These are phyloP conservation scores for Cladosporium sp. DNA, from an alignment of 2,329 filamentous ascomycete genomes.

Conservation along the genomic window DNA sequence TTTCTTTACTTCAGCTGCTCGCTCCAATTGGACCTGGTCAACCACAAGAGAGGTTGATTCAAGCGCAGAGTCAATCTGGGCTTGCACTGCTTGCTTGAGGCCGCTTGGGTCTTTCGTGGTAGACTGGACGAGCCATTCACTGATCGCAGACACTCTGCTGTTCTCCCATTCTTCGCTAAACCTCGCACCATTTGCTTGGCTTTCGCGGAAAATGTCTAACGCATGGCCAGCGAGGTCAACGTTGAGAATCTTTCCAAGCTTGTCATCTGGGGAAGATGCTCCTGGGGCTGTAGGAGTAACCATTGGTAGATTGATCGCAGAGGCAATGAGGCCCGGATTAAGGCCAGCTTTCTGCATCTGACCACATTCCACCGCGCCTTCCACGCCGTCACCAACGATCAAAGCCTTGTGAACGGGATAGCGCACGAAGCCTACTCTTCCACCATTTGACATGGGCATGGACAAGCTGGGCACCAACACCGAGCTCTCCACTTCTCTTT, in stretches of 20 bases:
- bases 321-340: slow-evolving; percentile 41
- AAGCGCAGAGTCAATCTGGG: slow-evolving; percentile 65
- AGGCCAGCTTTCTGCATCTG: slow-evolving; percentile 33
- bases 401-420: slow-evolving; percentile 83
- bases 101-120: slow-evolving; percentile 35
- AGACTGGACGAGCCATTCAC: slow-evolving; percentile 24
- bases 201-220: slow-evolving; percentile 42
- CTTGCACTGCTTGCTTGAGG: slow-evolving; percentile 63
- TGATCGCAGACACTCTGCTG: slow-evolving; percentile 26
- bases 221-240: slow-evolving; percentile 59
- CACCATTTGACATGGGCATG: slow-evolving; percentile 61
- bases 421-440: slow-evolving; percentile 62
- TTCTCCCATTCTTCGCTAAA: slow-evolving; percentile 34
- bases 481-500: slow-evolving; percentile 52
- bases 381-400: slow-evolving; percentile 67
- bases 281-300: slow-evolving; percentile 39
- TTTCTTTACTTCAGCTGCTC: slow-evolving; percentile 1
- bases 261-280: slow-evolving; percentile 14
- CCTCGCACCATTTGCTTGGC: slow-evolving; percentile 30
- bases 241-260: slow-evolving; percentile 50
- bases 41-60: slow-evolving; percentile 1
- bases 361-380: slow-evolving; percentile 57
- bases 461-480: slow-evolving; percentile 72
- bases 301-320: slow-evolving; percentile 55
- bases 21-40: slow-evolving; percentile 5